Percentiles rank a stretch among this genome's conserved stretches.
Evolutionary conservation across 371 early-diverging fungal species (phyloP).

Genomic region (Mucor mucedo): DNA sequence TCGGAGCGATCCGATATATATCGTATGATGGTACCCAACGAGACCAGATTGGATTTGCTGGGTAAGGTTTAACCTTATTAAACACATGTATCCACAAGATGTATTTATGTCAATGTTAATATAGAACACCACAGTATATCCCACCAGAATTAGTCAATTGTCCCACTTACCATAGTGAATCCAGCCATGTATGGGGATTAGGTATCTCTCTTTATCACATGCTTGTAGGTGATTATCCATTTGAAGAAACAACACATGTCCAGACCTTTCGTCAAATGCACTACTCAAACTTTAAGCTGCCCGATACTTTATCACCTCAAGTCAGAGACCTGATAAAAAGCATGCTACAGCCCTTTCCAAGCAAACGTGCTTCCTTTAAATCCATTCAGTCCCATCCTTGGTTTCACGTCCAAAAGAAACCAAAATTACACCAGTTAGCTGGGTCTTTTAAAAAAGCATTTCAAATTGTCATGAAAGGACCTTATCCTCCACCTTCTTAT

Average conservation of each 20-base stretch:
- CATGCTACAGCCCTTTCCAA: constrained; percentile 42
- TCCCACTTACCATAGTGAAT: constrained; percentile 18
- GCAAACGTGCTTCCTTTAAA: constrained; percentile 42
- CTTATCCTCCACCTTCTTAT: constrained; percentile 41
- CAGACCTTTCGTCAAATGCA: constrained; percentile 44
- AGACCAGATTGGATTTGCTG: constrained; percentile 28
- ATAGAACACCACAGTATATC: constrained; percentile 44
- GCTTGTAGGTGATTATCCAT: constrained; percentile 48
- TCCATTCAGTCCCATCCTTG: constrained; percentile 51
- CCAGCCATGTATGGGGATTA: constrained; percentile 45
- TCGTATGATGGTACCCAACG: constrained; percentile 14
- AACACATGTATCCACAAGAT: neutral
- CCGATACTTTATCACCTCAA: constrained; percentile 38
- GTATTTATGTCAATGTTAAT: neutral
- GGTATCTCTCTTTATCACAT: constrained; percentile 51
- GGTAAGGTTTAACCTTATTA: constrained; percentile 12
- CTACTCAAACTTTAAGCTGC: constrained; percentile 26
- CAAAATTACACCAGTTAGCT: neutral
- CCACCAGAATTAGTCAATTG: constrained; percentile 41
- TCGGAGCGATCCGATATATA: constrained; percentile 24
- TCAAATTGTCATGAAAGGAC: constrained; percentile 35
- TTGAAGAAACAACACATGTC: constrained; percentile 32
- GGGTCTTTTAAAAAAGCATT: constrained; percentile 19
- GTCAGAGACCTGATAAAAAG: constrained; percentile 45
- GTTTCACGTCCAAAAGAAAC: constrained; percentile 23